phyloP scores from a whole-genome alignment of 23 red algal genomes.

The Cyanidiococcus yangmingshanensis region DNA sequence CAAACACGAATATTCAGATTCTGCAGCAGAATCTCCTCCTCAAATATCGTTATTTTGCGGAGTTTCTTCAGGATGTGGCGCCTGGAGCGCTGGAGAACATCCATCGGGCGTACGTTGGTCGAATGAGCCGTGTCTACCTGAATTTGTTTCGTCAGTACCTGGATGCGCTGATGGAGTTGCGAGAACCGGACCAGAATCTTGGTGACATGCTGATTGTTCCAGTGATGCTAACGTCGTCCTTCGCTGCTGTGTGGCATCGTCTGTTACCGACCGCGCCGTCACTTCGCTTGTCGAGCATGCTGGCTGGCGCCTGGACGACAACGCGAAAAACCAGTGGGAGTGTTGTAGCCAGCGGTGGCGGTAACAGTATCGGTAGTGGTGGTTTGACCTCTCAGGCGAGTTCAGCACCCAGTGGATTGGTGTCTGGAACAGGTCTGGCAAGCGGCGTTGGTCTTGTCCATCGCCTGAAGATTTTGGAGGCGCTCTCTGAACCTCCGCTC shows the following conservation, averaged over 20 bases:
- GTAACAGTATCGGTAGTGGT: constrained; percentile 9
- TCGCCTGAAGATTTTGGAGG: constrained; percentile 40
- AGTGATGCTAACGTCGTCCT: not conserved
- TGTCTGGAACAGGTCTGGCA: not conserved
- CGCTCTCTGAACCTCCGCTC: constrained; percentile 51
- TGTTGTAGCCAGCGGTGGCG: not conserved
- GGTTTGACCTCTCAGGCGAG: constrained; percentile 8
- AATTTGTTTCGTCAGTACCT: constrained; percentile 70
- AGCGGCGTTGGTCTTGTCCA: not conserved
- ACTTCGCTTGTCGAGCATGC: not conserved
- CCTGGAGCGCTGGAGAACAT: constrained; percentile 47
- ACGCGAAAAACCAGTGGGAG: not conserved
- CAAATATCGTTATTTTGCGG: constrained; percentile 49
- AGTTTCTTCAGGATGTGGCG: constrained; percentile 67
- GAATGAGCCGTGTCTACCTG: constrained; percentile 49
- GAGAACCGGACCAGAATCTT: constrained; percentile 39
- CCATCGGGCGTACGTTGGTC: constrained; percentile 39
- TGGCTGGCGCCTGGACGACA: not conserved
- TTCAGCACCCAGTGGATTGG: not conserved
- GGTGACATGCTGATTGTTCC: constrained; percentile 17
- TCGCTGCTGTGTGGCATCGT: not conserved
- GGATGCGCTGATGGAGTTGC: constrained; percentile 47
- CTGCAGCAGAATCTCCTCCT: constrained; percentile 84
- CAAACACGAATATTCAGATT: constrained; percentile 97
- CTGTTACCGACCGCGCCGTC: not conserved